Conservation (phyloP, 495 filamentous ascomycete species). For the Darksidea phi region DNA sequence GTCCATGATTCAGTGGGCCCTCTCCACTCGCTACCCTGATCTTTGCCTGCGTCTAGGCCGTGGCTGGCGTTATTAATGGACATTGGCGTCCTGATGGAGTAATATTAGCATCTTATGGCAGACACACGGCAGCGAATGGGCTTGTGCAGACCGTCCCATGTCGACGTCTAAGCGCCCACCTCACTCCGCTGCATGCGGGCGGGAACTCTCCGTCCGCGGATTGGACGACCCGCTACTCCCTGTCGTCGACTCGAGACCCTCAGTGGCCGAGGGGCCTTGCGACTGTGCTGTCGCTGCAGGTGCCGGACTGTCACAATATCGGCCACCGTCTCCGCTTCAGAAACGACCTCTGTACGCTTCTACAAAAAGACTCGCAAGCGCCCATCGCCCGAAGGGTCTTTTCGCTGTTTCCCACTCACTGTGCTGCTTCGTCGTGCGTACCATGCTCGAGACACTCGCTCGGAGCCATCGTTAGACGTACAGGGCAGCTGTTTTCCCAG, state of each 20-base stretch:
- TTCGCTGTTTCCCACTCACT: slow-evolving; percentile 26
- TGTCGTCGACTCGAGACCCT: slow-evolving; percentile 22
- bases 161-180: slow-evolving; percentile 24
- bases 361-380: slow-evolving; percentile 42
- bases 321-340: slow-evolving; percentile 6
- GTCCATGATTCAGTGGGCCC: not conserved
- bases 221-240: slow-evolving; percentile 14
- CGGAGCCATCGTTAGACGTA: slow-evolving; percentile 14
- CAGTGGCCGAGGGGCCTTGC: slow-evolving; percentile 6
- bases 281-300: slow-evolving; percentile 33
- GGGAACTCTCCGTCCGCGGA: slow-evolving; percentile 21
- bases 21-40: not conserved
- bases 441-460: slow-evolving; percentile 23
- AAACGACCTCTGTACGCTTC: slow-evolving; percentile 31
- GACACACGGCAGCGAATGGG: slow-evolving; percentile 17
- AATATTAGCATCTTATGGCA: not conserved
- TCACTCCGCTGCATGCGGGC: slow-evolving; percentile 8
- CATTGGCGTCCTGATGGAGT: slow-evolving; percentile 11
- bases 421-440: slow-evolving; percentile 26
- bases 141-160: slow-evolving; percentile 1
- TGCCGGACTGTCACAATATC: slow-evolving; percentile 24
- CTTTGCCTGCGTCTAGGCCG: not conserved
- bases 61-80: slow-evolving; percentile 24
- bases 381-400: slow-evolving; percentile 35
- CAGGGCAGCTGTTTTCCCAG: slow-evolving; percentile 7